Evolutionary conservation across 768 basidiomycete species (phyloP).

Genomic region (Trametes coccinea): DNA sequence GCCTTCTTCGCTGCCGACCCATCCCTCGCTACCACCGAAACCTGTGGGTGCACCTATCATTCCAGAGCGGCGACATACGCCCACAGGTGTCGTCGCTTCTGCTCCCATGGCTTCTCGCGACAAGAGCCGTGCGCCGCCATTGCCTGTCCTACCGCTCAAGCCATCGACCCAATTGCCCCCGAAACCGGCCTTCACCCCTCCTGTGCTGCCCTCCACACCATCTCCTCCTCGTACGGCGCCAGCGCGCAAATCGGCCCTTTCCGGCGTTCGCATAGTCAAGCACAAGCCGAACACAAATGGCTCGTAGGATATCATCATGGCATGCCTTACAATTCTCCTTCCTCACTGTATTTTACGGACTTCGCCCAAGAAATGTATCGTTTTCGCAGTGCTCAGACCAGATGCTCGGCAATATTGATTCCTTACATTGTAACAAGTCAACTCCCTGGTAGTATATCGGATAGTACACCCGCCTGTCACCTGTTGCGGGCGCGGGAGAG

Average conservation of each 20-base stretch:
- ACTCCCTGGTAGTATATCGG: conserved; percentile 19
- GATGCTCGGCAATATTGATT: background rate
- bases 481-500: conserved; percentile 30
- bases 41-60: conserved; percentile 15
- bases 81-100: conserved; percentile 3
- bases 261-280: conserved; percentile 22
- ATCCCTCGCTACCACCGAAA: conserved; percentile 36
- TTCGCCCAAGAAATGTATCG: too few relatives aligned
- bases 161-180: background rate
- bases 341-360: too few relatives aligned
- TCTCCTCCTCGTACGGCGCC: conserved; percentile 2
- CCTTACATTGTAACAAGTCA: too few relatives aligned
- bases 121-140: background rate
- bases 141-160: conserved; percentile 19
- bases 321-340: background rate
- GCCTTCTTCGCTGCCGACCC: conserved; percentile 3
- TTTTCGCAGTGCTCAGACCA: too few relatives aligned
- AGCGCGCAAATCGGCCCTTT: conserved; percentile 8
- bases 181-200: background rate
- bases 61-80: conserved; percentile 6
- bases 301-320: background rate
- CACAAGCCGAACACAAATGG: background rate
- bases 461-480: conserved; percentile 23
- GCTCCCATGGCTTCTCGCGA: background rate
- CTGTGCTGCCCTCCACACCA: background rate